Base-by-base conservation (phyloP, 1,139 yeast species). In the Citeromyces hawaiiensis region DNA sequence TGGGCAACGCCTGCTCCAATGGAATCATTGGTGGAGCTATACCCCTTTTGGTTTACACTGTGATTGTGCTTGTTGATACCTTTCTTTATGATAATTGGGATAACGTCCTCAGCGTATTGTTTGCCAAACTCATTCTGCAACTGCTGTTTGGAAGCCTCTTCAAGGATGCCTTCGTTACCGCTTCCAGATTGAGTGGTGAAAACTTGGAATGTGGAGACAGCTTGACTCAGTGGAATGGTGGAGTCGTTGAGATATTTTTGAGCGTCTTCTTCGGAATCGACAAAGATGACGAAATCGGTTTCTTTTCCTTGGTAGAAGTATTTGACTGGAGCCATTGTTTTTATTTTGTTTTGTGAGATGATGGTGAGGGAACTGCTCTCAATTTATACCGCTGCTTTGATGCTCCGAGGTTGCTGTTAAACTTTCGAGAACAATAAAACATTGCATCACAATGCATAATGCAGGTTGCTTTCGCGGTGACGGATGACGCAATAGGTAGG, bases 111-210 rank as follows among this genome's bases (percentile, higher is more conserved):
- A 5, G 49, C 57, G 19, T 54, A 47, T 40, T 61, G 53, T 11
- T 69, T 63, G 34, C 86, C 87, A 48, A 83, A 83, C 50, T 83
- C 88, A 46, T 69, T 71, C 40, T 66, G 70, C 43, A 83, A 59
- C 46, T 77, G 80, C 16, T 64, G 60, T 43, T 73, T 69, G n/a
- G 88, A 77, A 2, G 93, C 94, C 51, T 74, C 78, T 44, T 79
- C 86, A 30, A 81, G 57, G 7, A 70, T 68, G 42, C 94, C 94
- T 49, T 76, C 83, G 3, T 73, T 62, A 29, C 94, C 94, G 36
- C 60, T 60, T 38, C 83, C 82, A 37, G 65, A 66, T 47, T 71
- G 69, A 44, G 73, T 69, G 27, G 71, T 65, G 54, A 69, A 83
- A 13, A 83, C 69, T 52, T 79, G 72, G 63, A 73, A 82, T 14